These are phyloP conservation scores for Dalechampia spathulata DNA, from an alignment of 441 rosid species.

Conservation along the genomic window DNA sequence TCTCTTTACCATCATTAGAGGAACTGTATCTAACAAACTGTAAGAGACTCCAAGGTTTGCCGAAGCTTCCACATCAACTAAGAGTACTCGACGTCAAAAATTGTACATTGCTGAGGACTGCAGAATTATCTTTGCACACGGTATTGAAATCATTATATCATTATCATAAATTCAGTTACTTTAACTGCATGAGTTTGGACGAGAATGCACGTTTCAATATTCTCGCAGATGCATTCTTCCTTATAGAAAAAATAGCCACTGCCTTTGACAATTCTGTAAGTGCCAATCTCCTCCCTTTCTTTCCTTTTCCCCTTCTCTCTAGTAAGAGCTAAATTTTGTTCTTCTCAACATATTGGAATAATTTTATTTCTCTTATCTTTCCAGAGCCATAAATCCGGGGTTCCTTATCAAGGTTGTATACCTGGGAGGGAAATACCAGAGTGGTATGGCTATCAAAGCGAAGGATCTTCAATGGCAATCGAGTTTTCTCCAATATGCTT, in stretches of 20 bases:
- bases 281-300: no score
- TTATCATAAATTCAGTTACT: background rate
- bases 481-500: background rate
- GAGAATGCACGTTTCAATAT: background rate
- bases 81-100: background rate
- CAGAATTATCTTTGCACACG: background rate
- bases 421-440: constrained; percentile 1
- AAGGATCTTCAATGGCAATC: background rate
- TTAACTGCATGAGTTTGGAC: constrained; percentile 1
- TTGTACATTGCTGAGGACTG: background rate
- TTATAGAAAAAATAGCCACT: no score
- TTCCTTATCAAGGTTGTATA: background rate
- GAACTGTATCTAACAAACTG: background rate
- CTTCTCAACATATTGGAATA: background rate
- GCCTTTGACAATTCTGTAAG: no score
- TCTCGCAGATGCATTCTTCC: background rate
- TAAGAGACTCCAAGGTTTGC: background rate
- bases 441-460: background rate
- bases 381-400: background rate
- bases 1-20: background rate
- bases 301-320: background rate
- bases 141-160: background rate
- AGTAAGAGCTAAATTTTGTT: background rate
- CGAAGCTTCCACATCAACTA: background rate
- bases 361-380: background rate